Base-by-base conservation (phyloP, 768 basidiomycete species). In the Auriscalpium microsporum region DNA sequence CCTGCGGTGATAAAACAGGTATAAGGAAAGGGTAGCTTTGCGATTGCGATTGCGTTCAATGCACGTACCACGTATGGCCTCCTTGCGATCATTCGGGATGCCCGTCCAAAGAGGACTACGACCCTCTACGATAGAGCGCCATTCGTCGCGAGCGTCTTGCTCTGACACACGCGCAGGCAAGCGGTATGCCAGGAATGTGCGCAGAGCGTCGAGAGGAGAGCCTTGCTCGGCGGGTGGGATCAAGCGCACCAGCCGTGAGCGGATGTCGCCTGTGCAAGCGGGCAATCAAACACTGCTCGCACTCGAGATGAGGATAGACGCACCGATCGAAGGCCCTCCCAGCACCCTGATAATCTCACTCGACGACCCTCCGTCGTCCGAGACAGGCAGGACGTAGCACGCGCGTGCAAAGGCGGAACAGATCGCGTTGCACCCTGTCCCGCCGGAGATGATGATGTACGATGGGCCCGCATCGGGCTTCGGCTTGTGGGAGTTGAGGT, bases 291-390 rank as follows among this genome's bases (percentile, higher is more conserved):
- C 10, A 33, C 11, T 17, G 19, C 8, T 6, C 13, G 21, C 17
- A 54, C 13, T 10, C 3, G 40, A 9, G n/a, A 5, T 36, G 60
- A 50, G 17, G 17, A 53, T 37, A 21, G 44, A 58, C 64, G 56
- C 63, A 87, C 90, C 88, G 64, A 94, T 81, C 36, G 90, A 91
- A 19, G 90, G 88, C 3, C 90, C 90, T 16, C 87, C 89, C 52
- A 97, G 76, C 21, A 94, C 91, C 49, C 94, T 83, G 51, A 94
- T 90, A 52, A 95, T 95, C 74, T 96, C 94, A 60, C 89, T 90
- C 2, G 93, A 95, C 3, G 90, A 93, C 45, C 94, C 94, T 1
- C 94, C 94, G 67, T 97, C 93, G 66, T 97, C 94, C 7, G 92
- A 94, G 35, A 97, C 90, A 6, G 94, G 94, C 36, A 97, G 75